Percentiles rank a stretch among this genome's conserved stretches.
These are phyloP conservation scores for Tuber borchii DNA, from an alignment of 495 filamentous ascomycete species.

Conservation along the genomic window DNA sequence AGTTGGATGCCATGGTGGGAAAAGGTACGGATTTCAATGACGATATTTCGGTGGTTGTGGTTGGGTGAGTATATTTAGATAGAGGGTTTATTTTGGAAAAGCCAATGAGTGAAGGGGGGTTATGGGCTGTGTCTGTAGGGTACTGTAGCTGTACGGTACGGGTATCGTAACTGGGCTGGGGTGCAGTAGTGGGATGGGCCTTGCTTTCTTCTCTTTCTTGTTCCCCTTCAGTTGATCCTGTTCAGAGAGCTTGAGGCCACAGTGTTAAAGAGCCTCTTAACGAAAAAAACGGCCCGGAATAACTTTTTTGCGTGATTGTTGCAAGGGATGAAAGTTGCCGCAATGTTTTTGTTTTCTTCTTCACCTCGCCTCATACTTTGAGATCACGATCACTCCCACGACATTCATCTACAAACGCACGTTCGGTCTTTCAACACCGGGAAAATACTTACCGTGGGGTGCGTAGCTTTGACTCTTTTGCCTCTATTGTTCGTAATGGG, in stretches of 20 bases:
- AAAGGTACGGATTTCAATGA: conserved; percentile 57
- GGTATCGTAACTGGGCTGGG: background rate
- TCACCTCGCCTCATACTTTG: background rate
- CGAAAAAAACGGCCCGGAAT: background rate
- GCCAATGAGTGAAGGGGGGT: background rate
- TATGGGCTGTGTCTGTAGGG: conserved; percentile 4
- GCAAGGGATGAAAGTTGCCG: background rate
- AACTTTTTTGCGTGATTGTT: background rate
- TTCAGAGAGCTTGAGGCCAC: background rate
- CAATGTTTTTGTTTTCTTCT: conserved; percentile 3
- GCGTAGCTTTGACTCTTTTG: background rate
- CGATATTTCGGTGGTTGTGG: conserved; percentile 54
- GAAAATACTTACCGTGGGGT: background rate
- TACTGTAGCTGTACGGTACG: background rate
- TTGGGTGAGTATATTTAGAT: conserved; percentile 44
- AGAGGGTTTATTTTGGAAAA: background rate
- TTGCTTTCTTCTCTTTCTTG: background rate
- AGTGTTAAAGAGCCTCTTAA: background rate
- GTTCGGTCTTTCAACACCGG: background rate
- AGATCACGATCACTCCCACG: background rate
- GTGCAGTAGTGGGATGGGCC: background rate
- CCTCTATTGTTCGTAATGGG: conserved; percentile 8
- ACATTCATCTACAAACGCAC: background rate
- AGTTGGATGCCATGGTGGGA: conserved; percentile 45
- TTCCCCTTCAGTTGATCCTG: background rate